phyloP scores from a whole-genome alignment of 2,329 filamentous ascomycete species.

The Botrytis tulipae region DNA sequence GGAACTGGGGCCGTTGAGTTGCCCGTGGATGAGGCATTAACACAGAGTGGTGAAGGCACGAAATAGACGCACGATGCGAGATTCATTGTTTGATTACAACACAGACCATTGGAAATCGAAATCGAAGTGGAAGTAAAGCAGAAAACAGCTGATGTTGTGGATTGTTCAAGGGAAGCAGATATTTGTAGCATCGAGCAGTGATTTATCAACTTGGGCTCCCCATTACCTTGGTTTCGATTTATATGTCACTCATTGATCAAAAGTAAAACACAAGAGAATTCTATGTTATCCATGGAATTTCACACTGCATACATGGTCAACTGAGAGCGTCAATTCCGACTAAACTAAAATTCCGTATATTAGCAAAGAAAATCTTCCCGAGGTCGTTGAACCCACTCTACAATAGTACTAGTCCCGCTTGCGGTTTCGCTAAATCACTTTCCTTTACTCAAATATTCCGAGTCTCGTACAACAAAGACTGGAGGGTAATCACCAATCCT shows the following conservation, averaged over 20 bases:
- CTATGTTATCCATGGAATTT: no score
- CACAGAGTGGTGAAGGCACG: neutral
- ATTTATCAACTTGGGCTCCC: neutral
- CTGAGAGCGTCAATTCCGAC: neutral
- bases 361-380: neutral
- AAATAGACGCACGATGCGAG: neutral
- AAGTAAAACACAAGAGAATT: no score
- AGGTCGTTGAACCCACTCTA: neutral
- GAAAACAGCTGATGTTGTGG: neutral
- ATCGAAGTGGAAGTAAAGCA: neutral
- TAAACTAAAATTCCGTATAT: neutral
- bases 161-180: neutral
- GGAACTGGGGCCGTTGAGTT: neutral
- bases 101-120: neutral
- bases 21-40: neutral
- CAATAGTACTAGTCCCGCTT: neutral
- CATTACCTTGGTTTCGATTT: neutral
- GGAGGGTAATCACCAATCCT: neutral
- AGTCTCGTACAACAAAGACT: neutral
- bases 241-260: no score
- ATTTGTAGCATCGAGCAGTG: neutral
- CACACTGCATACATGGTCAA: no score
- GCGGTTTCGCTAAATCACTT: neutral
- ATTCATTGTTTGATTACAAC: neutral
- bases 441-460: neutral